Evolutionary conservation across 2,329 filamentous ascomycete species (phyloP), one percentile per base, ranked within the genome.

Genomic region (Cryphonectria japonica): DNA sequence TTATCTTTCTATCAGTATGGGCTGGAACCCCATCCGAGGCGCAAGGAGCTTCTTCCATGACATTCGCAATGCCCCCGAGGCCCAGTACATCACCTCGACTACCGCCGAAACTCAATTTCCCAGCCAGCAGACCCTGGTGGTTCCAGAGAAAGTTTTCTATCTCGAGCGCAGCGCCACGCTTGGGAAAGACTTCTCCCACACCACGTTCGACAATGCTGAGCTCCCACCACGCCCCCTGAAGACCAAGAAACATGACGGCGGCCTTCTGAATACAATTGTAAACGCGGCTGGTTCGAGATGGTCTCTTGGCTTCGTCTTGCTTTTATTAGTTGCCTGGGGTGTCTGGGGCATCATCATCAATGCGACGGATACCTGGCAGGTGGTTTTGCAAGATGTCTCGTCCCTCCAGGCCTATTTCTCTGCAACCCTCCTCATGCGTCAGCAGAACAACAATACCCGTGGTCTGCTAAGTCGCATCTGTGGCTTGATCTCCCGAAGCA

Each of bases 361-460:
- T 1, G 72, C 78, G 8, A 76, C 76, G 1, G 77, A 80, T 54
- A 77, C 77, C 2, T 82, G 80, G 80, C 78, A 80, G 43, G 80
- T 81, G 59, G 72, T 80, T 41, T 73, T 82, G 29, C 78, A 79
- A 41, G 79, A 82, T 64, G 75, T 77, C 14, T 78, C 77, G 66
- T 79, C 80, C 19, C 80, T 82, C 67, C 76, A 80, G 67, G 77
- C 79, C 66, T 82, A 82, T 70, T 74, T 80, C 54, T 81, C 78
- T 13, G 80, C 80, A 37, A 80, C 79, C 9, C 76, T 82, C 22
- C 80, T 82, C 54, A 79, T 82, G 75, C 77, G 81, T 1, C 80
- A 82, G 75, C 80, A 81, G 71, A 76, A 78, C 46, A 82, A 79
- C 71, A 75, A 76, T 14, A 77, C 78, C n/a, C 75, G 76, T 7